Evolutionary conservation across 495 filamentous ascomycete genomes (phyloP).

Genomic region (Clavariopsis aquatica): DNA sequence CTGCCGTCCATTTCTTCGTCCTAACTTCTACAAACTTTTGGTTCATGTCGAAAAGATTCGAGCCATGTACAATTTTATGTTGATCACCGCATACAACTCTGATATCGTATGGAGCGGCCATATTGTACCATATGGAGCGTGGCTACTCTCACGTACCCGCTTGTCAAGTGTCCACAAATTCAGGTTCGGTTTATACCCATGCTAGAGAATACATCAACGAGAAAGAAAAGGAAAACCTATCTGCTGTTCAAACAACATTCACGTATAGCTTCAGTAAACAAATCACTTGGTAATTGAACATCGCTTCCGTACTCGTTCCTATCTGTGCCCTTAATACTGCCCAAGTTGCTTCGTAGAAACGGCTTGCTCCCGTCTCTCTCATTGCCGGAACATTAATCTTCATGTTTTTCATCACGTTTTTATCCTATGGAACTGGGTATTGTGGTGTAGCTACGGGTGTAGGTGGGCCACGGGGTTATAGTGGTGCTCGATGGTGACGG

Average conservation of each 20-base stretch:
- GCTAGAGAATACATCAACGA: slow-evolving; percentile 2
- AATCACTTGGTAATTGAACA: no score
- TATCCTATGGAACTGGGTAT: no score
- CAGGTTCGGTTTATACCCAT: slow-evolving; percentile 7
- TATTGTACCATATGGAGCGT: no score
- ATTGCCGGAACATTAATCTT: no score
- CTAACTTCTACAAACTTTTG: slow-evolving; percentile 17
- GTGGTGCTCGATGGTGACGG: no score
- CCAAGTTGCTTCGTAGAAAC: no score
- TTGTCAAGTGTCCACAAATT: slow-evolving; percentile 1
- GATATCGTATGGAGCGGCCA: slow-evolving; percentile 9
- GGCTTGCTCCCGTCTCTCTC: no score
- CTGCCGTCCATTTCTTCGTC: slow-evolving; percentile 10
- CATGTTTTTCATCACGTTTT: no score
- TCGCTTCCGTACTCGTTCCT: no score
- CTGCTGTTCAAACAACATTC: background rate
- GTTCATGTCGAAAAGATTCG: slow-evolving; percentile 11
- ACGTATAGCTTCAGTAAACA: background rate
- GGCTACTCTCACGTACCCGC: slow-evolving; percentile 10
- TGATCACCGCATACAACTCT: slow-evolving; percentile 11
- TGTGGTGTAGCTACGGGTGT: no score
- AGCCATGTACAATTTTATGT: background rate
- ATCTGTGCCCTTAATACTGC: no score
- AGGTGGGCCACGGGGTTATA: no score
- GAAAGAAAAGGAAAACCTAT: background rate